phyloP scores from a whole-genome alignment of 2,329 filamentous ascomycete genomes.

The Arthrobotrys conoides region DNA sequence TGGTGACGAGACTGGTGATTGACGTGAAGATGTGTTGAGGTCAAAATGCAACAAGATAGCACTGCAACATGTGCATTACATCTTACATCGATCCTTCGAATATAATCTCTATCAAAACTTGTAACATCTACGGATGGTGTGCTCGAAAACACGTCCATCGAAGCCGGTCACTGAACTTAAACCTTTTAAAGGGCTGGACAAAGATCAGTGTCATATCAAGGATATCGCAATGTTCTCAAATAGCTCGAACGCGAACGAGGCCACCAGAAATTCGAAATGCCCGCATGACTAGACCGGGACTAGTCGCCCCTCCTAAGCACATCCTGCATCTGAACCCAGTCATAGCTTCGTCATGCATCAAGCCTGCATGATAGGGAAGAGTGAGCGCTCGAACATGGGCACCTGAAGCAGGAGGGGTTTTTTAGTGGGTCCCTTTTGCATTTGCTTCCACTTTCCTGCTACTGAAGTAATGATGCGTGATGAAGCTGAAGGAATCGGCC shows the following conservation, averaged over 20 bases:
- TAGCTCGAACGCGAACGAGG: conserved; percentile 20
- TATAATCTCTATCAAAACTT: neutral
- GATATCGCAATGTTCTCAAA: conserved; percentile 28
- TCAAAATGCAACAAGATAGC: conserved; percentile 9
- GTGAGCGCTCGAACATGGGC: conserved; percentile 40
- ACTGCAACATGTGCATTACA: too few relatives aligned
- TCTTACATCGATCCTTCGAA: conserved; percentile 14
- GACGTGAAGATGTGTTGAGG: neutral
- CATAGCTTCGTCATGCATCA: conserved; percentile 60
- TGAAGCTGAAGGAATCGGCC: neutral
- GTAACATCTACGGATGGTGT: neutral
- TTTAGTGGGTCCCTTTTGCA: conserved; percentile 12
- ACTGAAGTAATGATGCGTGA: conserved; percentile 2
- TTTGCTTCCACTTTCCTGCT: conserved; percentile 4
- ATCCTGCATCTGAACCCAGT: conserved; percentile 57
- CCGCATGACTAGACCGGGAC: conserved; percentile 56
- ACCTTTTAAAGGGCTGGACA: neutral
- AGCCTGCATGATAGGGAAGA: conserved; percentile 53
- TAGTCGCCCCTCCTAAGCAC: conserved; percentile 47
- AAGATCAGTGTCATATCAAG: neutral
- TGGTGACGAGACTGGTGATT: too few relatives aligned
- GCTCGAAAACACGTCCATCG: neutral
- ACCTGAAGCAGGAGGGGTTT: conserved; percentile 34
- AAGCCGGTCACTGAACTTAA: too few relatives aligned
- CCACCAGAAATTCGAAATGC: conserved; percentile 43